Conservation (phyloP, 495 filamentous ascomycete species). For the Hypomontagnella monticulosa region DNA sequence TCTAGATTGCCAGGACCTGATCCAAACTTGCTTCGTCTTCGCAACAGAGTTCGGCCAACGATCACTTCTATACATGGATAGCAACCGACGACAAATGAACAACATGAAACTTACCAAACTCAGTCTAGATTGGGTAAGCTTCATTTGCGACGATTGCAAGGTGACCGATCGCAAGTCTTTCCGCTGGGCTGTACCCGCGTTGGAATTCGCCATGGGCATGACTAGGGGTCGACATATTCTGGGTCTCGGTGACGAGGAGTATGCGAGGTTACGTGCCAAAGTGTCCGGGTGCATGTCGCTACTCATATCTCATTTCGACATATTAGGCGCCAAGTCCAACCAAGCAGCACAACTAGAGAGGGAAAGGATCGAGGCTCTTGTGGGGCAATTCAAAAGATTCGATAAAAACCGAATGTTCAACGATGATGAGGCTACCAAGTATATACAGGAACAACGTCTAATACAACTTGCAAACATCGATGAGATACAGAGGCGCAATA, state of each 20-base stretch:
- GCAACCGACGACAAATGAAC: conserved; percentile 93
- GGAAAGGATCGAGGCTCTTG: conserved; percentile 74
- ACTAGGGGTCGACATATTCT: conserved; percentile 91
- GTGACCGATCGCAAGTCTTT: conserved; percentile 96
- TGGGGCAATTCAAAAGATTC: conserved; percentile 76
- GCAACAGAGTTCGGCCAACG: conserved; percentile 97
- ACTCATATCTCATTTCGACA: conserved; percentile 97
- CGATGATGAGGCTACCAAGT: conserved; percentile 81
- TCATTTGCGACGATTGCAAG: conserved; percentile 96
- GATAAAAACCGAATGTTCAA: conserved; percentile 79
- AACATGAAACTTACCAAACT: conserved; percentile 92
- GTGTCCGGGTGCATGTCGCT: conserved; percentile 98
- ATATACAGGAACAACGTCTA: conserved; percentile 77
- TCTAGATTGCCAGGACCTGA: conserved; percentile 91
- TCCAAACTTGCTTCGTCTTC: conserved; percentile 99
- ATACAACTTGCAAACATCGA: conserved; percentile 78
- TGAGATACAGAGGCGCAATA: conserved; percentile 75
- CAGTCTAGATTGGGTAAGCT: conserved; percentile 95
- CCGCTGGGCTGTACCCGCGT: conserved; percentile 92
- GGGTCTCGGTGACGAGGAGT: conserved; percentile 85
- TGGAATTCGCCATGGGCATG: conserved; percentile 98
- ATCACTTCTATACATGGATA: conserved; percentile 91
- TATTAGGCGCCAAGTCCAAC: conserved; percentile 94
- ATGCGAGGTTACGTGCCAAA: conserved; percentile 80
- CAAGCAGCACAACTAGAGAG: conserved; percentile 89